A percentile compares a stretch with the other conserved stretches of the same genome.
These are phyloP conservation scores for Blastomyces gilchristii DNA, from an alignment of 2,329 filamentous ascomycete genomes.

Conservation along the genomic window DNA sequence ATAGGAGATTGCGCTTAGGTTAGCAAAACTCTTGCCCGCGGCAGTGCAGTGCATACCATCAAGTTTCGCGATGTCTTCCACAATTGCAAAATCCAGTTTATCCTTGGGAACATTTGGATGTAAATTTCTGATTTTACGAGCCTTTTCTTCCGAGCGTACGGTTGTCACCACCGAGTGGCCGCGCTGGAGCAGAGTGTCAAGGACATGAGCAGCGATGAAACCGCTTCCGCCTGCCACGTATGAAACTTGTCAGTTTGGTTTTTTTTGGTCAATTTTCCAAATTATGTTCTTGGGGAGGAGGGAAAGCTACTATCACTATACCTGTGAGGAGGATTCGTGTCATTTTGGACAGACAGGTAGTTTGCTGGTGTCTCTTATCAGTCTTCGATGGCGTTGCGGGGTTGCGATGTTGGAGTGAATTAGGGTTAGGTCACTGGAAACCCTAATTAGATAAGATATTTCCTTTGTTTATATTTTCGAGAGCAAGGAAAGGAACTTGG, in stretches of 20 bases:
- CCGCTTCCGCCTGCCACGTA: slow-evolving; percentile 45
- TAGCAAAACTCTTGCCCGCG: too few relatives aligned
- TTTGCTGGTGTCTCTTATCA: too few relatives aligned
- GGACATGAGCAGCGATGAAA: slow-evolving; percentile 57
- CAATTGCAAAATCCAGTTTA: slow-evolving; percentile 54
- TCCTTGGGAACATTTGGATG: slow-evolving; percentile 44
- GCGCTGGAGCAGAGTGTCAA: slow-evolving; percentile 48
- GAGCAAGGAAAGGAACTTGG: background rate
- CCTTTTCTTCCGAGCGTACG: slow-evolving; percentile 52
- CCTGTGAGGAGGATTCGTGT: slow-evolving; percentile 22
- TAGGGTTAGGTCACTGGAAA: background rate
- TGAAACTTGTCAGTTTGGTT: slow-evolving; percentile 1
- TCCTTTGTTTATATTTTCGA: background rate
- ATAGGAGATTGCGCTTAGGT: too few relatives aligned
- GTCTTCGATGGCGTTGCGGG: background rate
- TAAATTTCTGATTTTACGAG: slow-evolving; percentile 48
- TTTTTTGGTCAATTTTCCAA: background rate
- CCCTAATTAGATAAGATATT: background rate
- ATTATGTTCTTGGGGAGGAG: background rate
- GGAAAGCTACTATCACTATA: background rate
- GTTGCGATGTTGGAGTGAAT: background rate
- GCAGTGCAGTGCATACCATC: slow-evolving; percentile 11
- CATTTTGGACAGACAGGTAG: slow-evolving; percentile 12
- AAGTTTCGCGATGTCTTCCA: slow-evolving; percentile 57
- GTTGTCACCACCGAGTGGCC: slow-evolving; percentile 53